Evolutionary conservation across 768 basidiomycete genomes (phyloP).

Genomic region (Phylloporus sp.): DNA sequence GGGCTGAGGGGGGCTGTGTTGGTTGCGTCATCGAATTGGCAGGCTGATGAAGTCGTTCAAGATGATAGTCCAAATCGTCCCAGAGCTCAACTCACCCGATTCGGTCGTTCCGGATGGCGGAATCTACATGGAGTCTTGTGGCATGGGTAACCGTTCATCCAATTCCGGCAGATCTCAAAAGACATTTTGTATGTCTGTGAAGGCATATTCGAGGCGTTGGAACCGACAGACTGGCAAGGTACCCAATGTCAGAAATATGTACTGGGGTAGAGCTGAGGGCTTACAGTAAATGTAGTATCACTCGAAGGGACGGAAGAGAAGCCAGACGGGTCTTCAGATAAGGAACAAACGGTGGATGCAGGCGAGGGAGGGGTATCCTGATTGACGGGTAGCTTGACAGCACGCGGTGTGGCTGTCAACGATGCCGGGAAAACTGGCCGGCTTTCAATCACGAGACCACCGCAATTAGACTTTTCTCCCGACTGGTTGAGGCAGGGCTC

Average conservation of each 20-base stretch:
- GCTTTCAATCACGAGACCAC: neutral
- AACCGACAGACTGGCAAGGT: slow-evolving; percentile 16
- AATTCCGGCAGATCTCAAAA: neutral
- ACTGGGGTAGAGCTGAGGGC: neutral
- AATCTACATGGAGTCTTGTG: neutral
- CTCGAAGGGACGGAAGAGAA: slow-evolving; percentile 9
- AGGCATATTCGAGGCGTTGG: slow-evolving; percentile 4
- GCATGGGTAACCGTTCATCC: neutral
- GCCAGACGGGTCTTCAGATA: slow-evolving; percentile 18
- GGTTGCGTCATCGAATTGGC: neutral
- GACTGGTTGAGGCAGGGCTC: neutral
- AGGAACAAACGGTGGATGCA: slow-evolving; percentile 1
- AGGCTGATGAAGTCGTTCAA: slow-evolving; percentile 1
- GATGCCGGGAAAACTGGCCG: slow-evolving; percentile 9
- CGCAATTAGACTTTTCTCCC: neutral
- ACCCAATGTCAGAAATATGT: neutral
- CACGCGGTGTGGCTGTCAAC: neutral
- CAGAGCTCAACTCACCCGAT: slow-evolving; percentile 5
- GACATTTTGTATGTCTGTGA: neutral
- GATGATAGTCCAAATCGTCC: neutral
- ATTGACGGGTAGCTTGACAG: slow-evolving; percentile 10
- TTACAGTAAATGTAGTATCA: slow-evolving; percentile 21
- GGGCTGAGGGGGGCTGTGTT: neutral
- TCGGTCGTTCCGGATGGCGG: slow-evolving; percentile 4
- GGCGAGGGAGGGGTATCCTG: slow-evolving; percentile 13